These are phyloP conservation scores for Akebia trifoliata DNA, from an alignment of 164 flowering plant species.

Conservation along the genomic window DNA sequence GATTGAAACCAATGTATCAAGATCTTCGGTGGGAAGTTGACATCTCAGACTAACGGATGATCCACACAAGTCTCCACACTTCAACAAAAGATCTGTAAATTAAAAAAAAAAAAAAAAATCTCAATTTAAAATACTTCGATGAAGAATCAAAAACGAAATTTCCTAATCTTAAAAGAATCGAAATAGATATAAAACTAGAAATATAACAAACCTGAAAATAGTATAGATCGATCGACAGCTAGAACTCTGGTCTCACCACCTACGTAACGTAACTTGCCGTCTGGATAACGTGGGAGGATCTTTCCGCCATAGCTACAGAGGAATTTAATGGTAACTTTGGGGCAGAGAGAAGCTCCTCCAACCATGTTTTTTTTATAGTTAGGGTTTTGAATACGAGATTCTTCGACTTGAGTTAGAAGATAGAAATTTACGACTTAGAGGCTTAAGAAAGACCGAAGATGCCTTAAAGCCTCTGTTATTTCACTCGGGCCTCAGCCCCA, in stretches of 20 bases:
- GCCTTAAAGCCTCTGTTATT: too few species aligned
- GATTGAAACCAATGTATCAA: conserved; percentile 79
- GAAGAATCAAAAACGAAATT: neutral
- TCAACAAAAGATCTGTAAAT: conserved; percentile 64
- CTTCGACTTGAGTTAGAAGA: too few species aligned
- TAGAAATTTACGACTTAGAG: too few species aligned
- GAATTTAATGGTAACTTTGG: conserved; percentile 68
- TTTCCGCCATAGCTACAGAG: conserved; percentile 93
- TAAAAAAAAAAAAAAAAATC: conserved; percentile 11
- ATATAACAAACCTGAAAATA: conserved; percentile 39
- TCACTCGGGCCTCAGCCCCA: too few species aligned
- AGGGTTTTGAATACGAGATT: too few species aligned
- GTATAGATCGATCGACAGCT: conserved; percentile 63
- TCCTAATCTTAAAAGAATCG: too few species aligned
- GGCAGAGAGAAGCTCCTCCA: too few species aligned
- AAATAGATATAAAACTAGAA: too few species aligned
- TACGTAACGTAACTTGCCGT: conserved; percentile 85
- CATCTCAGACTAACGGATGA: conserved; percentile 59
- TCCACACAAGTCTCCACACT: conserved; percentile 75
- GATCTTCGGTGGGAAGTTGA: conserved; percentile 81
- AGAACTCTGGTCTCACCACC: conserved; percentile 91
- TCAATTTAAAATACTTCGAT: conserved; percentile 4
- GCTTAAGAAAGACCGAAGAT: too few species aligned
- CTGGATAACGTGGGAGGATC: conserved; percentile 82
- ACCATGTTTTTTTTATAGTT: too few species aligned